These are phyloP conservation scores for Capsella rubella DNA, from an alignment of 441 rosid species.

Conservation along the genomic window DNA sequence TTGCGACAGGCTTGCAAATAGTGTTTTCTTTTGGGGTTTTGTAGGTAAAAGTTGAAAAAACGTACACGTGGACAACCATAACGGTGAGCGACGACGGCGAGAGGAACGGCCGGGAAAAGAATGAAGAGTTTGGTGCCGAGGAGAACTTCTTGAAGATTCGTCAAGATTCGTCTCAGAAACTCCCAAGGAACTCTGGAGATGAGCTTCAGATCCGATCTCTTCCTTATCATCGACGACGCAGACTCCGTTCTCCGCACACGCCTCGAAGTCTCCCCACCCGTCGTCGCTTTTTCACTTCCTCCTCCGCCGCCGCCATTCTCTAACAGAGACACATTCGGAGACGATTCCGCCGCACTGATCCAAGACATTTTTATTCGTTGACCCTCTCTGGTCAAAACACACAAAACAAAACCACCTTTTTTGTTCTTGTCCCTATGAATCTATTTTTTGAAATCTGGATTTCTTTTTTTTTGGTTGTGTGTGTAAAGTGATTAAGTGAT, in stretches of 20 bases:
- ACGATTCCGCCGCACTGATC: conserved; percentile 38
- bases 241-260: conserved; percentile 67
- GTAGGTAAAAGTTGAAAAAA: background rate
- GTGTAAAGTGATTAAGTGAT: background rate
- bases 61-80: conserved; percentile 66
- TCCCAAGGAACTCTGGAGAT: conserved; percentile 63
- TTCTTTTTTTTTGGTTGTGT: background rate
- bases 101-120: conserved; percentile 77
- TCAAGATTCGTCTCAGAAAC: conserved; percentile 48
- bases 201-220: conserved; percentile 75
- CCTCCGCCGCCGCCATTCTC: conserved; percentile 33
- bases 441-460: background rate
- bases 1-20: background rate
- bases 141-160: conserved; percentile 84
- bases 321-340: conserved; percentile 23
- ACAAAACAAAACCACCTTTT: background rate
- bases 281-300: conserved; percentile 30
- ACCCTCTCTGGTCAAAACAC: conserved; percentile 25
- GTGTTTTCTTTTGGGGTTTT: background rate
- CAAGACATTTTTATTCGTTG: conserved; percentile 43
- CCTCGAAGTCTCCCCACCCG: conserved; percentile 32
- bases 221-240: conserved; percentile 75
- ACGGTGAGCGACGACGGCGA: conserved; percentile 63
- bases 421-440: conserved; percentile 1
- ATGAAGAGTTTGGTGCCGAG: conserved; percentile 79